Evolutionary conservation across 2,329 filamentous ascomycete species (phyloP), one percentile per base, ranked within the genome.

Genomic region (Chrysoporthe deuterocubensis): DNA sequence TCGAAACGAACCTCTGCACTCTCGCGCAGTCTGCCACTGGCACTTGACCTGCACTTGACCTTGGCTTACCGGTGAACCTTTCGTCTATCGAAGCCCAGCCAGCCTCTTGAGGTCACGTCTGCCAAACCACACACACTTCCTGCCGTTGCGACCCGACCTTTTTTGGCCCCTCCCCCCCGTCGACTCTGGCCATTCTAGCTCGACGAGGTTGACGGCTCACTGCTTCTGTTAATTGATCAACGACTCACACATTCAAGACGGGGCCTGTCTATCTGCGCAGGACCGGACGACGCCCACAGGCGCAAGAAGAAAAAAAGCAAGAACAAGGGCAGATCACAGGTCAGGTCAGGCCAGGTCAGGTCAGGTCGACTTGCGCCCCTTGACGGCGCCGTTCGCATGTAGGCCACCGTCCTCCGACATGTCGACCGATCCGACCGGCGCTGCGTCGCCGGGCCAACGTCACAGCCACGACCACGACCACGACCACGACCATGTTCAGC

Each of bases 401-500:
- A 82, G 81, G 74, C 74, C 74, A 57, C 46, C 54, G 74, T 75
- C 42, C 32, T 32, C 71, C 75, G 79, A 76, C 79, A 88, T 88
- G 85, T 84, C 85, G 80, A 83, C 80, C 79, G 81, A 85, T 82
- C 82, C 82, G 81, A 82, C 80, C 81, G 80, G 82, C 80, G 82
- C 78, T 77, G 74, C 77, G 76, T 80, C 79, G 79, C 77, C 80
- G 69, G 73, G 67, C 64, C 64, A 65, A 66, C 56, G 66, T 62
- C 66, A 66, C 61, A 48, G 26, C 37, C 37, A 48, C 67, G 58
- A 54, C 9, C 56, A 34, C 42, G 61, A 46, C 62, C 37, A 67
- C 72, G 68, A 70, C 70, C 72, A 72, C 69, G 76, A 74, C 71
- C 64, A 70, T 62, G 72, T 71, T 67, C 71, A 62, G 68, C 71